Evolutionary conservation across 106 monocot genomes (phyloP).

Genomic region (Dioscorea alata): DNA sequence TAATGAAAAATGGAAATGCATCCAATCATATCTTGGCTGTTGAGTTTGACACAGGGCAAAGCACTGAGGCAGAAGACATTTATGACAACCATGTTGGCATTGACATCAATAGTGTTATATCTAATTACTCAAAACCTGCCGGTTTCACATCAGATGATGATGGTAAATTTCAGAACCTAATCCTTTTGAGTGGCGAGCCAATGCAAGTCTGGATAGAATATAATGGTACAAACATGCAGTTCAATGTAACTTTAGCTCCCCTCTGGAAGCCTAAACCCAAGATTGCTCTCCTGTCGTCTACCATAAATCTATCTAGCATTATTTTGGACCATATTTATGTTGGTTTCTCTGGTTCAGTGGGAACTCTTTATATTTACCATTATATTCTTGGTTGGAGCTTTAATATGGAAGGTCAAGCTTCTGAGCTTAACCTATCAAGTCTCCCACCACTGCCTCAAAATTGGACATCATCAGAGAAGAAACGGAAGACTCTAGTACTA

Average conservation of each 20-base stretch:
- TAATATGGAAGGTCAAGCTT: neutral
- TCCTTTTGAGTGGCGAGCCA: neutral
- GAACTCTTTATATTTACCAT: neutral
- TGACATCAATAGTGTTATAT: neutral
- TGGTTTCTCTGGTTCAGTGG: neutral
- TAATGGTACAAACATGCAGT: neutral
- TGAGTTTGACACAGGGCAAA: neutral
- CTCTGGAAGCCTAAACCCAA: neutral
- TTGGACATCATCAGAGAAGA: neutral
- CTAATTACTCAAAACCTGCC: neutral
- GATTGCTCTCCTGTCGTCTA: neutral
- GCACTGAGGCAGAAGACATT: neutral
- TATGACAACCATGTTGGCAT: conserved; percentile 6
- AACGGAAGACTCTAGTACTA: neutral
- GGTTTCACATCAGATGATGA: neutral
- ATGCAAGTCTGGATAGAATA: conserved; percentile 6
- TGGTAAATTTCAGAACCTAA: neutral
- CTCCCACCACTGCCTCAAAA: neutral
- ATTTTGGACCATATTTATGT: neutral
- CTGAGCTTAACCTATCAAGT: neutral
- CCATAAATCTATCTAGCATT: neutral
- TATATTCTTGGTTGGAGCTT: conserved; percentile 14
- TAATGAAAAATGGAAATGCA: neutral
- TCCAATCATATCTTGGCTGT: conserved; percentile 4
- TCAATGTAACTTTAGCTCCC: conserved; percentile 9